These are phyloP conservation scores for Castanea mollissima DNA, from an alignment of 306 rosid genomes.

Conservation along the genomic window DNA sequence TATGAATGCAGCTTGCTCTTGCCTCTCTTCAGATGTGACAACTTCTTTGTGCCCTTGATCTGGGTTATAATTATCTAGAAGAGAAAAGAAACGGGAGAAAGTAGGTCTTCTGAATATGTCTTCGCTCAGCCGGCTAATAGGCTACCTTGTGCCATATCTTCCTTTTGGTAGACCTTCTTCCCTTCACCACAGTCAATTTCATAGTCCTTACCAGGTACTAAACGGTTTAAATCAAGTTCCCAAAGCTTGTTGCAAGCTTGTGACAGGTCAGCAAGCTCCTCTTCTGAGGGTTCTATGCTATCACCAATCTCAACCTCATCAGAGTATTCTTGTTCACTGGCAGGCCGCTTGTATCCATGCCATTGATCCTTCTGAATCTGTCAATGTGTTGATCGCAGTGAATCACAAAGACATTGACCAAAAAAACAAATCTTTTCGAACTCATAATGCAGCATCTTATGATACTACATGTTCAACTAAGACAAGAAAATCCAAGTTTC, in stretches of 20 bases:
- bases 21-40: conserved; percentile 86
- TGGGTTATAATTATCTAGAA: conserved; percentile 89
- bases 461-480: background rate
- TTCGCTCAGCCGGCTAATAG: conserved; percentile 67
- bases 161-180: conserved; percentile 65
- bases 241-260: conserved; percentile 78
- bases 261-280: conserved; percentile 72
- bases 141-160: conserved; percentile 75
- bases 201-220: conserved; percentile 79
- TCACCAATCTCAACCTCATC: conserved; percentile 57
- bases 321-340: conserved; percentile 72
- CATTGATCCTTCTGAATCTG: conserved; percentile 75
- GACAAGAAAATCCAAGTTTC: background rate
- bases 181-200: conserved; percentile 96
- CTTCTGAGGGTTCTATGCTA: conserved; percentile 56
- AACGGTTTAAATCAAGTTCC: conserved; percentile 81
- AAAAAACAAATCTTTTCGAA: background rate
- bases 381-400: conserved; percentile 17
- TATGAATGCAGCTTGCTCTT: conserved; percentile 88
- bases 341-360: conserved; percentile 62
- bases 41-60: conserved; percentile 76
- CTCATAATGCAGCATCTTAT: background rate
- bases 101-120: conserved; percentile 73
- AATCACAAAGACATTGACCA: conserved; percentile 10
- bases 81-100: conserved; percentile 79